Evolutionary conservation across 257 asterid genomes (phyloP), one percentile per base, ranked within the genome.

Genomic region (Primulina eburnea): DNA sequence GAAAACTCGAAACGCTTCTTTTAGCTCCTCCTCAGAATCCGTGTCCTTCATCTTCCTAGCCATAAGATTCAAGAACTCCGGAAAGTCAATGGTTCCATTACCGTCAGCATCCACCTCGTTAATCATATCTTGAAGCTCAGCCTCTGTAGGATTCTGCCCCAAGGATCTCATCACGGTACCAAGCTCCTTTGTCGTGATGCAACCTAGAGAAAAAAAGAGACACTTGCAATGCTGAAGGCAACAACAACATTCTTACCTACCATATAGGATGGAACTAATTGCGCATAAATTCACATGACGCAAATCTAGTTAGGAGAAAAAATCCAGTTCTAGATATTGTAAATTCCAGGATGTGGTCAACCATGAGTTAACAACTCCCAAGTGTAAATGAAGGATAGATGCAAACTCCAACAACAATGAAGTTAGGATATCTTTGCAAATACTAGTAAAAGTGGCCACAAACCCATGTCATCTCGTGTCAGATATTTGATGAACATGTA

Each of bases 151-250:
- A 50, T 50, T 50, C 57, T 50, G 57, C 8, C 57, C 57, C 57
- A 50, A 21, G 57, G 57, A 50, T 50, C 57, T 50, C 57, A 50
- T 50, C 20, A 50, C 57, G 8, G 57, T 50, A 17, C 57, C 57
- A 50, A 50, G 57, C 57, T 50, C 57, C 57, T 50, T 50, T 17
- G 57, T 50, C 20, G 57, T 50, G 57, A 50, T 50, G 57, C 57
- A 50, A 16, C 57, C 57, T 50, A 17, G 8, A 50, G 21, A 4
- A 50, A 20, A 50, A 50, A 2, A 50, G 17, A 1, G 12, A 14
- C 57, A 6, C 2, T 47, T 14, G 56, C 20, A 50, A 50, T 5
- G 57, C 21, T 16, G 20, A 50, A 16, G 8, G 21, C 55, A 50
- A 20, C 2, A 50, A 17, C 57, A 50, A 50, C 57, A 50, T 50